These are phyloP conservation scores for Phytophthora brassicae DNA, from an alignment of 352 stramenopile species.

Conservation along the genomic window DNA sequence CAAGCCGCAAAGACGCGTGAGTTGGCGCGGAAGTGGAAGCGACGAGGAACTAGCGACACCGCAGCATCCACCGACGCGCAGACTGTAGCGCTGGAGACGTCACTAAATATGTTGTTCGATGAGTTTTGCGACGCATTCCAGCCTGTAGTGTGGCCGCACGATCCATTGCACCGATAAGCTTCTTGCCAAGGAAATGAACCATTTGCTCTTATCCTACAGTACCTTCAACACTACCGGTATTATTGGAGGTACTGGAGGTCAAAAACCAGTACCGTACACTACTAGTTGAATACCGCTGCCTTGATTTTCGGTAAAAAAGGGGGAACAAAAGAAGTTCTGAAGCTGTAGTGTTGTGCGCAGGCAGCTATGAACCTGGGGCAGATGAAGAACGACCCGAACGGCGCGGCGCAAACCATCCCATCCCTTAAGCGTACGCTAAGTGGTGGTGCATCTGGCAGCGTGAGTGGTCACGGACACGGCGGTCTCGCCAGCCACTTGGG, in stretches of 20 bases:
- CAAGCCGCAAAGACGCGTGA: constrained; percentile 41
- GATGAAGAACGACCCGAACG: constrained; percentile 69
- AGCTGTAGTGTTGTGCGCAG: constrained; percentile 3
- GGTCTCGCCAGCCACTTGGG: constrained; percentile 55
- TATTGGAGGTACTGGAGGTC: no score
- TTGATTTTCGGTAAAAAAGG: neutral
- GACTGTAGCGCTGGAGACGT: constrained; percentile 45
- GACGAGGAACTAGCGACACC: neutral
- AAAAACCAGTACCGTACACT: no score
- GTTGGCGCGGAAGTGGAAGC: constrained; percentile 36
- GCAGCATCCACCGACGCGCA: neutral
- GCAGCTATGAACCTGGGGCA: constrained; percentile 68
- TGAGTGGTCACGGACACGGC: constrained; percentile 31
- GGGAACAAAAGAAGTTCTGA: constrained; percentile 9
- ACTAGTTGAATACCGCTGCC: constrained; percentile 3
- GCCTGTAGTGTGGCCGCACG: constrained; percentile 65
- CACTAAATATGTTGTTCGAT: constrained; percentile 56
- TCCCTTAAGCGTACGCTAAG: constrained; percentile 87
- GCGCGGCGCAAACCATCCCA: constrained; percentile 67
- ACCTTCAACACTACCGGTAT: no score
- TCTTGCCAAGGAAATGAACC: constrained; percentile 7
- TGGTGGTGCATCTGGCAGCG: constrained; percentile 50
- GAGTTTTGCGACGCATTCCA: constrained; percentile 61
- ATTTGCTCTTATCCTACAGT: no score
- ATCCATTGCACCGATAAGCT: constrained; percentile 24